Evolutionary conservation across 2,329 filamentous ascomycete genomes (phyloP).

Genomic region (Peltaster fructicola): DNA sequence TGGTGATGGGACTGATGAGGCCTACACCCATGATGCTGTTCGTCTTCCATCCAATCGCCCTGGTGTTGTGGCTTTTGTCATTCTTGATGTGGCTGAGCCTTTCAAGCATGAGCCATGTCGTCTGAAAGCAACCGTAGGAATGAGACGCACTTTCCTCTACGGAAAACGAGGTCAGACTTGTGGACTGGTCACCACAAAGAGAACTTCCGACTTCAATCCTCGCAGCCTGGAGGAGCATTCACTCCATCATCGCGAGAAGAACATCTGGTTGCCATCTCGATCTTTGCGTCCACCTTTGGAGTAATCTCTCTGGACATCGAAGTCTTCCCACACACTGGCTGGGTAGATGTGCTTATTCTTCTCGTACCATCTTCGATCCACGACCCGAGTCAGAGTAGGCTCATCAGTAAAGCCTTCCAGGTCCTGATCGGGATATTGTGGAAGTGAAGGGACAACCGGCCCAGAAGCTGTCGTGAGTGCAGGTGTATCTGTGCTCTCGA

Average conservation of each 20-base stretch:
- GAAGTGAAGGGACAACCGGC: constrained; percentile 16
- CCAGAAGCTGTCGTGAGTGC: not conserved
- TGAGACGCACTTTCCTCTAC: not conserved
- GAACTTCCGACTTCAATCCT: not conserved
- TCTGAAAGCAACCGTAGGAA: not conserved
- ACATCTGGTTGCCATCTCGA: constrained; percentile 79
- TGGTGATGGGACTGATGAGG: constrained; percentile 16
- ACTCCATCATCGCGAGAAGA: constrained; percentile 28
- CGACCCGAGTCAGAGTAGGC: constrained; percentile 71
- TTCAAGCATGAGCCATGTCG: not conserved
- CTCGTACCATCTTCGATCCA: constrained; percentile 93
- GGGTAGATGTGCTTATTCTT: constrained; percentile 97
- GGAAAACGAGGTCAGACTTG: not conserved
- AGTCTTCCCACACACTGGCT: constrained; percentile 88
- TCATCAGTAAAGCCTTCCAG: constrained; percentile 64
- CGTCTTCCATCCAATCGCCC: constrained; percentile 14
- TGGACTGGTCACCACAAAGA: not conserved
- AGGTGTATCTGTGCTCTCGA: constrained; percentile 3
- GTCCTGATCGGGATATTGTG: constrained; percentile 34
- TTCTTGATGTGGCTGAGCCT: constrained; percentile 7
- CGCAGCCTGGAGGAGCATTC: not conserved
- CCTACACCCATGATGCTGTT: constrained; percentile 16
- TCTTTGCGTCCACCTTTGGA: constrained; percentile 62
- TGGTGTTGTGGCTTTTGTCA: constrained; percentile 11
- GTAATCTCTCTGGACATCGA: constrained; percentile 80